Evolutionary conservation across 139 green algal species (phyloP).

Genomic region (Chlorella sp.): DNA sequence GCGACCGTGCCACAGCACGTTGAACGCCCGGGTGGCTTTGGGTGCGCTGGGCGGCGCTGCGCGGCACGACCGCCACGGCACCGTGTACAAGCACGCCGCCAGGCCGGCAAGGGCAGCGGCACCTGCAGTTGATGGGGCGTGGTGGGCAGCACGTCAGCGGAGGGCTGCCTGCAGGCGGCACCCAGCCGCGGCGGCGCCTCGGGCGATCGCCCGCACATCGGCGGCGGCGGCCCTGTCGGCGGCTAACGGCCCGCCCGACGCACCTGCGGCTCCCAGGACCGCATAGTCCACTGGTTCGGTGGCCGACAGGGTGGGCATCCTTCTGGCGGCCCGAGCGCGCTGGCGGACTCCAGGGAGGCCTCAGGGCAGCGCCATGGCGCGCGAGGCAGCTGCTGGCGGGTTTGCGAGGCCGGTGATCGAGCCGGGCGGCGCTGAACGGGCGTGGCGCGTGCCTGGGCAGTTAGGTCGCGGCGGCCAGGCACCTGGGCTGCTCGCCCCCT

Average conservation of each 20-base stretch:
- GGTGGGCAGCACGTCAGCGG: background rate
- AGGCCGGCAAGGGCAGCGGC: background rate
- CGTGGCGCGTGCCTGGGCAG: too few species aligned
- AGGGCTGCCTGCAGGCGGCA: too few species aligned
- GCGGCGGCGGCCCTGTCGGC: background rate
- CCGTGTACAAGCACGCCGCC: background rate
- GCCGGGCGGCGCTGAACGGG: too few species aligned
- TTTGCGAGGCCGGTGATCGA: too few species aligned
- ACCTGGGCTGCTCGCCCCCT: too few species aligned
- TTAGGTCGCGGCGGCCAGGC: too few species aligned
- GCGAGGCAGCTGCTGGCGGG: too few species aligned
- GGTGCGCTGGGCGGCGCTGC: background rate
- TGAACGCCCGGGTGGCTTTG: conserved; percentile 13
- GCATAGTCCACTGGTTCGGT: conserved; percentile 14
- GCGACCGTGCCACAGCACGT: conserved; percentile 15
- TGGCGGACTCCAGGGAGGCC: too few species aligned
- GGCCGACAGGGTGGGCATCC: background rate
- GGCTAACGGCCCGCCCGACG: too few species aligned
- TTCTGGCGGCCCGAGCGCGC: background rate
- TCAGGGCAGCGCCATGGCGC: too few species aligned
- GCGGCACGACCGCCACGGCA: conserved; percentile 19
- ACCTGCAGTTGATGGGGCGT: background rate
- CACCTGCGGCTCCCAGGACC: conserved; percentile 7
- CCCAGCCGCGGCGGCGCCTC: background rate
- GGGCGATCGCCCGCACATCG: background rate